Base-by-base conservation (phyloP, 805 yeast species). In the Yamadazyma olivae region DNA sequence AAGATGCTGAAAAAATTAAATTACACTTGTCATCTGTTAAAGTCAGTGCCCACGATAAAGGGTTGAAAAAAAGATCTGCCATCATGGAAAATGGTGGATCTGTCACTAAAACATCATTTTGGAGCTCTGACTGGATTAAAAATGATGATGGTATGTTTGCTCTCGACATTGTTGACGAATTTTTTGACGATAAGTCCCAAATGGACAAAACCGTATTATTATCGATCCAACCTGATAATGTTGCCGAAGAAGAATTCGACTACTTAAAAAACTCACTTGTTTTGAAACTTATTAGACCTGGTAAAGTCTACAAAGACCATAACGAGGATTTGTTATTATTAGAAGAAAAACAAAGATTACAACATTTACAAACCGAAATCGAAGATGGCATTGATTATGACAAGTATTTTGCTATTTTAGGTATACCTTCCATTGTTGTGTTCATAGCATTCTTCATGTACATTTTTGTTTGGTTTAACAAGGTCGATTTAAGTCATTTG, bases 191-290 rank as follows among this genome's bases (percentile, higher is more conserved):
- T 6, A 44, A 49, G 9, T 67, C 66, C 25, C 81, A 73, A 3
- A 57, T 63, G 45, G 74, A 68, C 46, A 76, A 74, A 49, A 71
- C 73, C 42, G 79, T 84, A 9, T 65, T 81, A 33, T 60, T 88
- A 27, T 69, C 90, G 3, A 71, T 88, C 32, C 96, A 89, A 58
- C 91, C 95, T 1, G 82, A 78, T 36, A 66, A 65, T 30, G 67
- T 81, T 14, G 50, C 67, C 3, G 88, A 81, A 54, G 86, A 80
- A 3, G 90, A 81, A 2, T 83, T 83, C 51, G 69, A 77, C 42
- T 63, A 76, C 10, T 43, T 76, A 44, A 54, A 57, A 9, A 57
- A 66, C 57, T 44, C 62, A 44, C 37, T 74, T 45, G 64, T 74
- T 6, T 61, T 75, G 34, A 71, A 63, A 37, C 57, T 77, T 39